phyloP scores from a whole-genome alignment of 2,329 filamentous ascomycete genomes.

The Ramichloridium luteum region DNA sequence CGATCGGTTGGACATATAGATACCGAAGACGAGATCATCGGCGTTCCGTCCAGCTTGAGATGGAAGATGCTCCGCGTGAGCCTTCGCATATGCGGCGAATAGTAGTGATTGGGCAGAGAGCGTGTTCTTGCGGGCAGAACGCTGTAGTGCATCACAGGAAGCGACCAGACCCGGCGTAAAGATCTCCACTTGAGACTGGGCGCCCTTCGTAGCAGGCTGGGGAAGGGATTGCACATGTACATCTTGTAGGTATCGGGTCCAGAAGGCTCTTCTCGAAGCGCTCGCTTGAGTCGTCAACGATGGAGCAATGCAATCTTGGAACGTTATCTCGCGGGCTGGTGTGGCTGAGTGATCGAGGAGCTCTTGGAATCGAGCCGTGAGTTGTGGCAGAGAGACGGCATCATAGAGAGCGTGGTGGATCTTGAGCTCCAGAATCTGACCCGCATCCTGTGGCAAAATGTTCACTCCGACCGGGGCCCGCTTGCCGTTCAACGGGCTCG shows the following conservation, averaged over 20 bases:
- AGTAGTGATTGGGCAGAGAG: slow-evolving; percentile 63
- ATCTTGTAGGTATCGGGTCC: slow-evolving; percentile 36
- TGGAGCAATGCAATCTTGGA: slow-evolving; percentile 32
- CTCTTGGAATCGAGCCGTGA: slow-evolving; percentile 39
- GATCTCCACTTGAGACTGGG: slow-evolving; percentile 26
- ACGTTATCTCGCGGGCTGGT: slow-evolving; percentile 12
- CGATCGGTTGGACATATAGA: slow-evolving; percentile 72
- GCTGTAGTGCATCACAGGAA: slow-evolving; percentile 30
- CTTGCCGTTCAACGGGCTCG: slow-evolving; percentile 1
- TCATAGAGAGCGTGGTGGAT: slow-evolving; percentile 88
- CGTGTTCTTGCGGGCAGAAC: slow-evolving; percentile 38
- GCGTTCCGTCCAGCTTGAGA: slow-evolving; percentile 1
- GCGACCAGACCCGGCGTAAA: slow-evolving; percentile 40
- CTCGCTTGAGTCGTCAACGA: slow-evolving; percentile 9
- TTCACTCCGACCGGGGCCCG: neutral
- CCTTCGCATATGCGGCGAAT: slow-evolving; percentile 56
- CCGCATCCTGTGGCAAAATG: neutral
- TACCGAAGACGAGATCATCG: slow-evolving; percentile 51
- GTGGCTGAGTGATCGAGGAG: slow-evolving; percentile 26
- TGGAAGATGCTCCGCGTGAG: slow-evolving; percentile 27
- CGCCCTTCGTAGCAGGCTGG: slow-evolving; percentile 8
- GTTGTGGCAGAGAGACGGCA: slow-evolving; percentile 58
- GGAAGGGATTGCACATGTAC: slow-evolving; percentile 11
- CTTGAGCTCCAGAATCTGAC: slow-evolving; percentile 28
- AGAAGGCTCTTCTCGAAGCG: slow-evolving; percentile 33